Evolutionary conservation across 768 basidiomycete species (phyloP).

Genomic region (Saitozyma sp.): DNA sequence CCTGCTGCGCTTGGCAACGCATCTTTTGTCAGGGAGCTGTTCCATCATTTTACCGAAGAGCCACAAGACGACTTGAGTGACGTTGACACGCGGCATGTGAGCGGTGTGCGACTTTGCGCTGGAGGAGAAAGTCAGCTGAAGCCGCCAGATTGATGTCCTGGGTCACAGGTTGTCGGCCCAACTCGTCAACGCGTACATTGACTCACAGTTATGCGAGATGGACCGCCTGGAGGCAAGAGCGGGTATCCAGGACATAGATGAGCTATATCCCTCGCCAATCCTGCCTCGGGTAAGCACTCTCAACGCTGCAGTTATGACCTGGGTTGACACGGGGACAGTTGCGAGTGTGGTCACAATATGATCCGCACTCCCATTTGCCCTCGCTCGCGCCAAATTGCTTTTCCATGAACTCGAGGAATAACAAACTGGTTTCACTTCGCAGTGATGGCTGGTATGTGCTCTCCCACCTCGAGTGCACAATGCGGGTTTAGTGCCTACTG

Average conservation of each 20-base stretch:
- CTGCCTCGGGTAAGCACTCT: conserved; percentile 28
- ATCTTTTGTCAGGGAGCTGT: conserved; percentile 21
- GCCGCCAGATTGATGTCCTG: conserved; percentile 16
- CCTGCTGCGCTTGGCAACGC: conserved; percentile 33
- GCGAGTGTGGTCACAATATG: conserved; percentile 26
- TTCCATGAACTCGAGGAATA: conserved; percentile 27
- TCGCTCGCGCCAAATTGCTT: conserved; percentile 31
- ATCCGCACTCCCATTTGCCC: conserved; percentile 15
- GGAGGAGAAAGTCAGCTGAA: not conserved
- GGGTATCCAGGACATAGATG: conserved; percentile 20
- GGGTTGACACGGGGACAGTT: conserved; percentile 12
- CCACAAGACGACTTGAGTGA: conserved; percentile 20
- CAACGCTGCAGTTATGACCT: not conserved
- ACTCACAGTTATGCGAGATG: conserved; percentile 37
- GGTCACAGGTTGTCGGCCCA: conserved; percentile 31
- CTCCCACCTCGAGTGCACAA: no score
- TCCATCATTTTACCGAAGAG: conserved; percentile 11
- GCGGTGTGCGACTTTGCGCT: conserved; percentile 1
- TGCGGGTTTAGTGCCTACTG: not conserved
- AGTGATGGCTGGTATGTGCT: conserved; percentile 33
- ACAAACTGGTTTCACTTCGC: conserved; percentile 18
- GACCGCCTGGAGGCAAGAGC: conserved; percentile 9
- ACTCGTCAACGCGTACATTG: conserved; percentile 33
- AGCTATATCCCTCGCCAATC: conserved; percentile 17
- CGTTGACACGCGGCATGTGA: conserved; percentile 47